Evolutionary conservation across 1,139 yeast species (phyloP).

Genomic region (Candida dubliniensis): DNA sequence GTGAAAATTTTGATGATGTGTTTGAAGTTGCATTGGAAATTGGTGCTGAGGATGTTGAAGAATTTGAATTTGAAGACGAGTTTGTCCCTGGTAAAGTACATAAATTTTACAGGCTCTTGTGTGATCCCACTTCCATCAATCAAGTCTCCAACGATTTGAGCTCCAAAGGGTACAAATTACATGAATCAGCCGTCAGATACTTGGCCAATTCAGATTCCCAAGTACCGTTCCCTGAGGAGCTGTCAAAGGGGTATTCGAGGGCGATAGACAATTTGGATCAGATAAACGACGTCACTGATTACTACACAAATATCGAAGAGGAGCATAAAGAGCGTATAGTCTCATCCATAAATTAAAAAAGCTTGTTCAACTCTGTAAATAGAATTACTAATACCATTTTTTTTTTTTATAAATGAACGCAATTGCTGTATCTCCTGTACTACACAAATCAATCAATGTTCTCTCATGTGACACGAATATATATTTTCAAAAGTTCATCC

Average conservation of each 20-base stretch:
- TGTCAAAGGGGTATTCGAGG: slow-evolving; percentile 52
- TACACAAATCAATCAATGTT: no score
- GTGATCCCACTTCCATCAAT: slow-evolving; percentile 65
- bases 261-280: slow-evolving; percentile 66
- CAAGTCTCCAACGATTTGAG: slow-evolving; percentile 60
- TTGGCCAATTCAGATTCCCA: slow-evolving; percentile 62
- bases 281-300: slow-evolving; percentile 77
- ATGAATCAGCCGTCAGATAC: slow-evolving; percentile 71
- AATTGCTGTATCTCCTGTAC: neutral
- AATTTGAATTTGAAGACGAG: slow-evolving; percentile 42
- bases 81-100: slow-evolving; percentile 35
- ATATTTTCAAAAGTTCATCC: neutral
- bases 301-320: slow-evolving; percentile 56
- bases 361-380: slow-evolving; percentile 2
- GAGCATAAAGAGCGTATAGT: slow-evolving; percentile 13
- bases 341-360: slow-evolving; percentile 7
- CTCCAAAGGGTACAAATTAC: slow-evolving; percentile 54
- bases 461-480: neutral
- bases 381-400: neutral
- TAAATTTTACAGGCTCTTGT: slow-evolving; percentile 38
- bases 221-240: slow-evolving; percentile 55
- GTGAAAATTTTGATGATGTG: slow-evolving; percentile 55
- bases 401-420: neutral
- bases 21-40: slow-evolving; percentile 74
- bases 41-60: slow-evolving; percentile 83